Base-by-base conservation (phyloP, 1,139 yeast species). In the Hemisphaericaspora subhashii region DNA sequence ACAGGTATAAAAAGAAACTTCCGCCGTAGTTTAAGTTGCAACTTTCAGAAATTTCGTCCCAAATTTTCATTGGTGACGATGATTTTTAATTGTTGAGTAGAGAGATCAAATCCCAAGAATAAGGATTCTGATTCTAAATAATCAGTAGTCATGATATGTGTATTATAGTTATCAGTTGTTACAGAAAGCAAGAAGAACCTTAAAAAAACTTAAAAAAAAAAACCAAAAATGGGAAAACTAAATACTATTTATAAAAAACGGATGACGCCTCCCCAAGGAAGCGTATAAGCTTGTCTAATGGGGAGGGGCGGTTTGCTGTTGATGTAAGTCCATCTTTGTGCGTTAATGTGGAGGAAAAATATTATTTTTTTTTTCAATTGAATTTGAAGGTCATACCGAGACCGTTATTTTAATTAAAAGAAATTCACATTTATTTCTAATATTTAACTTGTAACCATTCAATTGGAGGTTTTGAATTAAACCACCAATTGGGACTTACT, bases 41-140 rank as follows among this genome's bases (percentile, higher is more conserved):
- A 70, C 62, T 43, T n/a, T n/a, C n/a, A n/a, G n/a, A n/a, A n/a
- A n/a, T n/a, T n/a, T n/a, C n/a, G n/a, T n/a, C n/a, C n/a, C n/a
- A 87, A 66, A 11, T 68, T 51, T 13, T 67, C 72, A 55, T 81
- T 70, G 30, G 87, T 79, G 20, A 83, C 81, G 31, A 88, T 75
- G 35, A 86, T 77, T 60, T 89, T 89, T 53, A 89, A 66, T 57
- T 88, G 96, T 59, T 89, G 97, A 13, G 97, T 89, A 1, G 96
- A 87, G 31, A 89, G 71, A 58, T 89, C 97, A 53, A 88, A 79
- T 1, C 97, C 97, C 44, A 86, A 63, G 51, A 64, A 82, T 37
- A 74, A 62, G 18, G 58, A 61, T 14, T 47, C 41, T 17, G 48
- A 36, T 12, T 36, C 33, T 22, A 53, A 42, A 46, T 44, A 58